phyloP scores from a whole-genome alignment of 176 grass and related monocot species.

The Zoysia japonica region DNA sequence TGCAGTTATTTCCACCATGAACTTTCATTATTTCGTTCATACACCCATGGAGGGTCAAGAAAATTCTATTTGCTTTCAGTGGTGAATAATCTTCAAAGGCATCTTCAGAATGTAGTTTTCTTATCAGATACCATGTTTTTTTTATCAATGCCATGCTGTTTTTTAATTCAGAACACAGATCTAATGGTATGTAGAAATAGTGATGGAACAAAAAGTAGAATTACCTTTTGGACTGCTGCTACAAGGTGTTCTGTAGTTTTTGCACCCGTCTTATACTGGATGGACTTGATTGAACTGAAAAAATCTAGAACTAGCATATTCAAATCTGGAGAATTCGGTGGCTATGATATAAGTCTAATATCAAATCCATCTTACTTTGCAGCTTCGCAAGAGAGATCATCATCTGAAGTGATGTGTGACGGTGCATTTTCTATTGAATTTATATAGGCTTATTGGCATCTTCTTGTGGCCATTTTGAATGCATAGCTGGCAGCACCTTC shows the following conservation, averaged over 20 bases:
- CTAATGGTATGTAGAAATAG: no score
- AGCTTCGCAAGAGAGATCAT: not conserved
- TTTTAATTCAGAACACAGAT: no score
- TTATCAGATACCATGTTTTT: no score
- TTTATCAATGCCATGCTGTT: no score
- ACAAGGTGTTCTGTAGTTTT: not conserved
- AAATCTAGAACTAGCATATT: not conserved
- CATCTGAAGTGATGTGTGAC: not conserved
- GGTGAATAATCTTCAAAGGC: no score
- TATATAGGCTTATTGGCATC: not conserved
- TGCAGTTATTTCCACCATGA: no score
- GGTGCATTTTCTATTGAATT: not conserved
- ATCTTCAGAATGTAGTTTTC: no score
- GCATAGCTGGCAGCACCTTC: constrained; percentile 1
- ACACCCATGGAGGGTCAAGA: no score
- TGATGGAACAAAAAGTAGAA: no score
- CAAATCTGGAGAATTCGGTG: not conserved
- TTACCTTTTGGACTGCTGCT: no score
- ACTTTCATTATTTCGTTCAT: no score
- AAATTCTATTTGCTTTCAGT: no score
- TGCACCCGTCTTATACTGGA: not conserved
- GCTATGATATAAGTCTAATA: not conserved
- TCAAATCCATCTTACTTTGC: not conserved
- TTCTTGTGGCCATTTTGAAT: not conserved
- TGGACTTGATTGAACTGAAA: not conserved